These are phyloP conservation scores for Flaveria brownii DNA, from an alignment of 129 eudicot species.

Conservation along the genomic window DNA sequence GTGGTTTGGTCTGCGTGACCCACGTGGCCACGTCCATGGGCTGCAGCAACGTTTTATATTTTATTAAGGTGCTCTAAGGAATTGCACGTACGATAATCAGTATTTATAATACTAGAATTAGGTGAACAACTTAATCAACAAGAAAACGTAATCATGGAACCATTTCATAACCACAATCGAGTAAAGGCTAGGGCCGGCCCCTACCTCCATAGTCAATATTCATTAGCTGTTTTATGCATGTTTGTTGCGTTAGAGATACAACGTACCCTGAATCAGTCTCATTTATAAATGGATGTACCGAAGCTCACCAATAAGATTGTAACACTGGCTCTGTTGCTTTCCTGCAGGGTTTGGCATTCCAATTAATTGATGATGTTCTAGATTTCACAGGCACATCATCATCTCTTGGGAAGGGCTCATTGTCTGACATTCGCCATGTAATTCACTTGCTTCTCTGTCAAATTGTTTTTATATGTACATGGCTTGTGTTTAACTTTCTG, in stretches of 20 bases:
- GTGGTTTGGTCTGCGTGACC: too few relatives aligned
- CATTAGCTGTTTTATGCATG: neutral
- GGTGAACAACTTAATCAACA: too few relatives aligned
- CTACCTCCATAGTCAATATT: too few relatives aligned
- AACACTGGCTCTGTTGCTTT: slow-evolving; percentile 22
- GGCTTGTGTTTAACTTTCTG: neutral
- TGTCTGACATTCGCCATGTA: slow-evolving; percentile 97
- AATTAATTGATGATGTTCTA: slow-evolving; percentile 86
- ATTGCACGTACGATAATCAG: too few relatives aligned
- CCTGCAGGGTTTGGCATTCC: slow-evolving; percentile 88
- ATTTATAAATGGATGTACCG: neutral
- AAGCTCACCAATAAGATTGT: neutral
- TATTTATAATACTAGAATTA: too few relatives aligned
- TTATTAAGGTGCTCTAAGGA: too few relatives aligned
- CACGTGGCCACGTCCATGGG: too few relatives aligned
- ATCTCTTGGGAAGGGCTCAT: slow-evolving; percentile 89
- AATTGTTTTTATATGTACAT: neutral
- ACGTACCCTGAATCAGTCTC: neutral
- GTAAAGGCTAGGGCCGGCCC: too few relatives aligned
- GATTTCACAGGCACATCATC: slow-evolving; percentile 95
- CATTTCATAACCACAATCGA: too few relatives aligned
- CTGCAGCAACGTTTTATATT: too few relatives aligned
- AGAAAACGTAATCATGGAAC: too few relatives aligned
- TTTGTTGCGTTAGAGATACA: neutral
- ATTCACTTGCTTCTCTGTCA: slow-evolving; percentile 12